A percentile compares a stretch with the other conserved stretches of the same genome.
These are phyloP conservation scores for Bipolaris oryzae DNA, from an alignment of 2,329 filamentous ascomycete genomes.

Conservation along the genomic window DNA sequence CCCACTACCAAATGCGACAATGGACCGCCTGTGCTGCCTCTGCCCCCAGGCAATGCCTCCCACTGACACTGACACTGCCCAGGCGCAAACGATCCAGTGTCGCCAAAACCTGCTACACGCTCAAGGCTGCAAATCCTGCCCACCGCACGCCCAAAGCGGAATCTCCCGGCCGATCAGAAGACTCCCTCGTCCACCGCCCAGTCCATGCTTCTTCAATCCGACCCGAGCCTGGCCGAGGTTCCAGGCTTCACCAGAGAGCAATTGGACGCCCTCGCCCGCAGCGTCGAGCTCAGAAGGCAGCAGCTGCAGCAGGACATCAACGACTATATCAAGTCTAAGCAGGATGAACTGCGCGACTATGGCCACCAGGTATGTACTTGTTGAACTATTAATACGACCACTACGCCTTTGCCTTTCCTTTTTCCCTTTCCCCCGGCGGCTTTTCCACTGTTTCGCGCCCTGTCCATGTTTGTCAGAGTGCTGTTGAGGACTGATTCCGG, in stretches of 20 bases:
- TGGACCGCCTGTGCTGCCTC: conserved; percentile 15
- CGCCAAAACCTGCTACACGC: conserved; percentile 1
- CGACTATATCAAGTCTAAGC: conserved; percentile 42
- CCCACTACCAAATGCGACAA: conserved; percentile 10
- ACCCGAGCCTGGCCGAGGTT: conserved; percentile 40
- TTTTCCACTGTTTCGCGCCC: not conserved
- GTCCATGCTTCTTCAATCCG: conserved; percentile 42
- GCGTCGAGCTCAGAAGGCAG: conserved; percentile 44
- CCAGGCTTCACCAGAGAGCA: conserved; percentile 41
- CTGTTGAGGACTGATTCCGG: conserved; percentile 31
- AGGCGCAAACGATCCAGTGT: conserved; percentile 12
- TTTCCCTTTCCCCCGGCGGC: not conserved
- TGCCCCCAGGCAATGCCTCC: conserved; percentile 22
- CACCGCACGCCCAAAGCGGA: conserved; percentile 23
- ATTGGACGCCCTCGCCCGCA: conserved; percentile 41
- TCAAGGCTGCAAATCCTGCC: conserved; percentile 9
- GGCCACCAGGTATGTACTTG: conserved; percentile 37
- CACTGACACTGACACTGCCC: conserved; percentile 21
- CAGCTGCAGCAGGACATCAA: conserved; percentile 46
- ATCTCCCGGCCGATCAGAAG: conserved; percentile 25
- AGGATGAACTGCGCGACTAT: conserved; percentile 40
- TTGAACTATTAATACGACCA: not conserved
- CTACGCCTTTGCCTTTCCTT: not conserved
- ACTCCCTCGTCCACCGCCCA: conserved; percentile 8
- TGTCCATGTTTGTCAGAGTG: conserved; percentile 6